phyloP scores from a whole-genome alignment of 2,329 filamentous ascomycete species.

The Fusarium clavum region DNA sequence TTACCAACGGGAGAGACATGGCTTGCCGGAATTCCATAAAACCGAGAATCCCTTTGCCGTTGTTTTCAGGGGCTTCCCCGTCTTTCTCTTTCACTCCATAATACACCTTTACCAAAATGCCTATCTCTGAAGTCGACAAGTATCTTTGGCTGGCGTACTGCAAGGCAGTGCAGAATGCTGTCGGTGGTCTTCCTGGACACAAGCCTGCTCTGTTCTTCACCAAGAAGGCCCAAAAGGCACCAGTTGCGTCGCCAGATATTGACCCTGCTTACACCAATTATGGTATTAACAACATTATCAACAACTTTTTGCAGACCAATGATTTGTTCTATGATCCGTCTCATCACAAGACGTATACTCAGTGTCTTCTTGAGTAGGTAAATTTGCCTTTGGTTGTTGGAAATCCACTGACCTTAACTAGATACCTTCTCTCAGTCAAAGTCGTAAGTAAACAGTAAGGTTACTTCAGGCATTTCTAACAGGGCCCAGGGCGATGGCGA shows the following conservation, averaged over 20 bases:
- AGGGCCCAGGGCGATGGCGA: constrained; percentile 6
- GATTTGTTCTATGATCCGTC: constrained; percentile 36
- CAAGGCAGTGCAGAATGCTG: constrained; percentile 34
- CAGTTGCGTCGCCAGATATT: constrained; percentile 29
- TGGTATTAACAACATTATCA: constrained; percentile 33
- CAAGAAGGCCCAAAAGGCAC: constrained; percentile 38
- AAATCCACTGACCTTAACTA: neutral
- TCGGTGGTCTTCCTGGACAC: constrained; percentile 35
- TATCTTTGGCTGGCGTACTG: constrained; percentile 37
- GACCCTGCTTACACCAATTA: constrained; percentile 33
- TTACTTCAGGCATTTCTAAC: neutral
- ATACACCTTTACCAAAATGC: constrained; percentile 7
- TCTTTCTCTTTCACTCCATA: neutral
- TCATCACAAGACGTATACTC: constrained; percentile 34
- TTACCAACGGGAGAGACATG: constrained; percentile 2
- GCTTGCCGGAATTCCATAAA: constrained; percentile 13
- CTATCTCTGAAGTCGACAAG: constrained; percentile 24
- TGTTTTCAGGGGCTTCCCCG: neutral
- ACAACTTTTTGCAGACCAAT: constrained; percentile 33
- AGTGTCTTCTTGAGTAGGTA: constrained; percentile 32
- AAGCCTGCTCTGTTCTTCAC: constrained; percentile 39
- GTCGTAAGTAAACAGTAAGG: constrained; percentile 1
- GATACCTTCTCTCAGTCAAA: constrained; percentile 34
- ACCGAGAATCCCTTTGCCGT: neutral
- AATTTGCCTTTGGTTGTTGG: rapidly evolving